These are phyloP conservation scores for Amanita pseudoporphyria DNA, from an alignment of 768 basidiomycete species.

Conservation along the genomic window DNA sequence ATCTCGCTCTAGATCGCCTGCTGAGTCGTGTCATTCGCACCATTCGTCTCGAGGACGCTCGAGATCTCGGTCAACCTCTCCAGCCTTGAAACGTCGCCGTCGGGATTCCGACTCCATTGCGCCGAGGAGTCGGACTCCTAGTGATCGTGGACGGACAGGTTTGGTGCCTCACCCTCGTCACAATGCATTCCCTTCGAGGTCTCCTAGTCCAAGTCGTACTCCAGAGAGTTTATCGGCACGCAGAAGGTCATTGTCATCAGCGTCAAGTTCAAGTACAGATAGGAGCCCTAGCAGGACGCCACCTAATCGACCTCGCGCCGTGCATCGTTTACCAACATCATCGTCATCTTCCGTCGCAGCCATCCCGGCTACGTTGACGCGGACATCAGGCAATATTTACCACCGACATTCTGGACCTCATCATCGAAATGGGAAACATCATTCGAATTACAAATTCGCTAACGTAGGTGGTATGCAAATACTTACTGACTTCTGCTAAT, in stretches of 20 bases:
- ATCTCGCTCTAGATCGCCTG: constrained; percentile 54
- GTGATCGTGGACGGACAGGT: constrained; percentile 31
- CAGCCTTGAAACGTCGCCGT: constrained; percentile 44
- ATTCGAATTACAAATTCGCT: constrained; percentile 27
- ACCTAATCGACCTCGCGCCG: constrained; percentile 36
- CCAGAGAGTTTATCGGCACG: constrained; percentile 24
- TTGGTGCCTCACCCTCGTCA: constrained; percentile 19
- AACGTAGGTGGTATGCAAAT: constrained; percentile 14
- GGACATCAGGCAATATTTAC: constrained; percentile 20
- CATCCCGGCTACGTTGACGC: constrained; percentile 24
- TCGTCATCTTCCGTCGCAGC: constrained; percentile 22
- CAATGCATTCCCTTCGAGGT: constrained; percentile 22
- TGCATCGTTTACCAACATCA: constrained; percentile 51
- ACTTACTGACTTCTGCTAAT: not conserved
- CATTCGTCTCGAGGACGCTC: constrained; percentile 60
- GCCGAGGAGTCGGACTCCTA: constrained; percentile 39
- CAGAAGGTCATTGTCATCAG: constrained; percentile 42
- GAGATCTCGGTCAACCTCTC: constrained; percentile 50
- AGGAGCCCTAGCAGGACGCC: constrained; percentile 53
- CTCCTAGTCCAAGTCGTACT: constrained; percentile 35
- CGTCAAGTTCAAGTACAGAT: constrained; percentile 45
- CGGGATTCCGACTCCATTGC: constrained; percentile 40
- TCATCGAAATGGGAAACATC: constrained; percentile 26
- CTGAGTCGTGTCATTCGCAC: constrained; percentile 56
- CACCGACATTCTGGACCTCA: constrained; percentile 5